phyloP scores from a whole-genome alignment of 768 basidiomycete genomes.

The Boletus coccyginus region DNA sequence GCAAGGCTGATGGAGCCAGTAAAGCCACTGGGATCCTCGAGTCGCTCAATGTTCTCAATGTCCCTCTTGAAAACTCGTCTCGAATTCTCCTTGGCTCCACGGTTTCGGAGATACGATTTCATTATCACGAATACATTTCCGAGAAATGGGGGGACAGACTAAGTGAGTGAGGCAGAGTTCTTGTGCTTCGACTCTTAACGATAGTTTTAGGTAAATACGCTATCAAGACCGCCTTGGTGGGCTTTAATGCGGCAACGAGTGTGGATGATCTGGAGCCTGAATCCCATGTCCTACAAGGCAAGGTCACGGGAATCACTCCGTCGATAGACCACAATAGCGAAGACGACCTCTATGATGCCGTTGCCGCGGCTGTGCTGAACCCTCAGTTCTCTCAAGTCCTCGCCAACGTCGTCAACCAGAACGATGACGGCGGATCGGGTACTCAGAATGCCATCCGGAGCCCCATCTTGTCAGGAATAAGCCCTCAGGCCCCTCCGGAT shows the following conservation, averaged over 20 bases:
- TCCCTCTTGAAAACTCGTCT: neutral
- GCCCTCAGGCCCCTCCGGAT: neutral
- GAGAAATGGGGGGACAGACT: neutral
- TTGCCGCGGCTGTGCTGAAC: neutral
- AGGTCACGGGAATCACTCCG: neutral
- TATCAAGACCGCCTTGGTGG: neutral
- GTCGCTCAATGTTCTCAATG: neutral
- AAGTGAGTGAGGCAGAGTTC: neutral
- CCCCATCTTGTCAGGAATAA: no score
- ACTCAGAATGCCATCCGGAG: no score
- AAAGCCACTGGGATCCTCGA: neutral
- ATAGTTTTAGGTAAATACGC: neutral
- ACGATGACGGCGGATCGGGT: neutral
- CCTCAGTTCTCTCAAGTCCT: neutral
- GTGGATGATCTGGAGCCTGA: no score
- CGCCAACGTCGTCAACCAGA: neutral
- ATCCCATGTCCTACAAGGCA: neutral
- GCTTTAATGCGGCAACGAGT: no score
- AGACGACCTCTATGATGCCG: neutral
- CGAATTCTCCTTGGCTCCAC: neutral
- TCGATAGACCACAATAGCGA: neutral
- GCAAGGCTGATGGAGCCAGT: neutral
- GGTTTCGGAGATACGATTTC: neutral
- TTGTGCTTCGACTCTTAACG: neutral
- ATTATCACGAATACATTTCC: neutral